These are phyloP conservation scores for Sporisorium iseilematis-ciliati DNA, from an alignment of 1,284 basidiomycete genomes.

Conservation along the genomic window DNA sequence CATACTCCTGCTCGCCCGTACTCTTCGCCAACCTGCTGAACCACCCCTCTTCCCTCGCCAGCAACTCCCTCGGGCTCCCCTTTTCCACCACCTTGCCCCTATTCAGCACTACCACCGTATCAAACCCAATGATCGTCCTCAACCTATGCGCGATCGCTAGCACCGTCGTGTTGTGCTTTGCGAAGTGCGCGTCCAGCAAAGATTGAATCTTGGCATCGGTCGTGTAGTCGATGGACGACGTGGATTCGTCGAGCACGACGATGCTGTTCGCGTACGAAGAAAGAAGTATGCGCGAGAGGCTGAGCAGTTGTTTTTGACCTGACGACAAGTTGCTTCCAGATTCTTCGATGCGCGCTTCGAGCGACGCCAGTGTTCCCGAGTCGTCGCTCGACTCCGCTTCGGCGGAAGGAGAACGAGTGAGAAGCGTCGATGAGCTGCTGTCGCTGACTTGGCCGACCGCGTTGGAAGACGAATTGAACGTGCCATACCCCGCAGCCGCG, in stretches of 20 bases:
- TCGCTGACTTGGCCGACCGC: slow-evolving; percentile 2
- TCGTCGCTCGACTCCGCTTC: slow-evolving; percentile 20
- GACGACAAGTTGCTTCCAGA: slow-evolving; percentile 66
- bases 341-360: slow-evolving; percentile 65
- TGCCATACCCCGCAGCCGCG: slow-evolving; percentile 18
- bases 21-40: slow-evolving; percentile 75
- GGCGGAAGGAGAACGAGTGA: neutral
- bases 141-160: slow-evolving; percentile 80
- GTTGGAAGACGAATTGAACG: slow-evolving; percentile 14
- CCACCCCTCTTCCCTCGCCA: slow-evolving; percentile 73
- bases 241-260: slow-evolving; percentile 76
- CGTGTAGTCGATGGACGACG: slow-evolving; percentile 80
- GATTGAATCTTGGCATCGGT: slow-evolving; percentile 86
- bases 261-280: slow-evolving; percentile 49
- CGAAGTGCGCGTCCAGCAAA: slow-evolving; percentile 84
- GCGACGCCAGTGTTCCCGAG: slow-evolving; percentile 52
- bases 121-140: slow-evolving; percentile 83
- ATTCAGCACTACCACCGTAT: slow-evolving; percentile 82
- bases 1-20: slow-evolving; percentile 36
- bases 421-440: slow-evolving; percentile 20
- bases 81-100: slow-evolving; percentile 79
- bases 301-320: slow-evolving; percentile 69
- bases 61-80: slow-evolving; percentile 77
- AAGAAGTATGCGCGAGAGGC: slow-evolving; percentile 68
- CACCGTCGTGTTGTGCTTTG: slow-evolving; percentile 76